Base-by-base conservation (phyloP, 1,284 basidiomycete genomes). In the Malassezia psittaci region DNA sequence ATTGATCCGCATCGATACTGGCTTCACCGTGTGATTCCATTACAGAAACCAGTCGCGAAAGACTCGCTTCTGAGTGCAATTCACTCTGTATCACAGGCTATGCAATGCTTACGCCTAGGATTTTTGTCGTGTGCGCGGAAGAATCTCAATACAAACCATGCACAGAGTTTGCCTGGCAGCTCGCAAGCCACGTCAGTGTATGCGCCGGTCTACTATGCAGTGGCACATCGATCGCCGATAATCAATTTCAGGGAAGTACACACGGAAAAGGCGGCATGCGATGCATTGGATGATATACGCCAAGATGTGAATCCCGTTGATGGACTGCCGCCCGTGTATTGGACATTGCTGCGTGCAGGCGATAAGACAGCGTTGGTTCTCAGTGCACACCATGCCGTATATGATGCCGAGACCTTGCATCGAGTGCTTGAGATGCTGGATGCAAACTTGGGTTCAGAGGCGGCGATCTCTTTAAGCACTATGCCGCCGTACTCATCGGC, bases 371-470 rank as follows among this genome's bases (percentile, higher is more conserved):
- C 2, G 46, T 16, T 67, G 21, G 50, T 64, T 6, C 43, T 66
- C 0, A 44, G 62, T 0, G 58, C 64, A 21, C 69, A 72, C 48
- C 69, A 72, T 50, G 66, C 64, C 21, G 55, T 66, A 5, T 72
- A 68, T 51, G 69, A 71, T 43, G 67, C 62, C 15, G 52, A 55
- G 24, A 66, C 69, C 15, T 57, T 71, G 9, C 54, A 59, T 5
- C 56, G 65, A 34, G 48, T 69, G 15, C 55, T 67, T 16, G 60
- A 62, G 39, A 54, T 58, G 5, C 40, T 69, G 19, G 63, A 64
- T 29, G 54, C 59, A 2, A 42, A 8, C 16, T 24, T 15, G 24
- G 3, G 24, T 29, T 13, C 36, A 16, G 15, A 8, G 24, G 18
- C 39, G 58, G n/a, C 32, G 24, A 10, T 1, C 12, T 15, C 38